Evolutionary conservation across 768 basidiomycete genomes (phyloP).

Genomic region (Phylloporus rhodoxanthus): DNA sequence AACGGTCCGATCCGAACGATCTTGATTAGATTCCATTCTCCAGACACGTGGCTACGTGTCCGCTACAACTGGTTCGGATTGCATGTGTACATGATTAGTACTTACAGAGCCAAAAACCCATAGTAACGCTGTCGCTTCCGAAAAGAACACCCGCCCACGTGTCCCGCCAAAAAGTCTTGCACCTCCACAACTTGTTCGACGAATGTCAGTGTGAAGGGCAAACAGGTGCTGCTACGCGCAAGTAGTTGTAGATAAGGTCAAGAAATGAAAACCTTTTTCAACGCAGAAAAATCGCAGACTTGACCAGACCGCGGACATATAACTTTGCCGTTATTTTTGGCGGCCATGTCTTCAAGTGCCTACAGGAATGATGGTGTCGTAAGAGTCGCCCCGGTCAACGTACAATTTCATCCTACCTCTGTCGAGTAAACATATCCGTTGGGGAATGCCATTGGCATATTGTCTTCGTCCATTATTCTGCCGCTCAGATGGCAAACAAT

Average conservation of each 20-base stretch:
- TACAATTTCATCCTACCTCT: conserved; percentile 52
- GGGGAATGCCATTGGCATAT: conserved; percentile 87
- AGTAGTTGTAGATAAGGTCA: conserved; percentile 31
- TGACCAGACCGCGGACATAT: conserved; percentile 74
- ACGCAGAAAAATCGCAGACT: conserved; percentile 53
- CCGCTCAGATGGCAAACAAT: conserved; percentile 91
- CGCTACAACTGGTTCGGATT: conserved; percentile 10
- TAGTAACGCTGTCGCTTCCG: conserved; percentile 20
- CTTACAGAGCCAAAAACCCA: conserved; percentile 5
- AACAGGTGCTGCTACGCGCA: not conserved
- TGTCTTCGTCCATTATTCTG: conserved; percentile 91
- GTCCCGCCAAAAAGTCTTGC: not conserved
- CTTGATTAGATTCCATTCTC: conserved; percentile 25
- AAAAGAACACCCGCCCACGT: conserved; percentile 11
- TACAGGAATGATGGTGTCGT: conserved; percentile 28
- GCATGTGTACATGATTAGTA: conserved; percentile 8
- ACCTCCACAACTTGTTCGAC: not conserved
- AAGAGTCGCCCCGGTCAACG: conserved; percentile 7
- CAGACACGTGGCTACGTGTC: conserved; percentile 15
- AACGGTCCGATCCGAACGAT: conserved; percentile 9
- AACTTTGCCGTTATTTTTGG: conserved; percentile 72
- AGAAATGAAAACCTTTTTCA: conserved; percentile 90
- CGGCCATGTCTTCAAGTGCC: conserved; percentile 86
- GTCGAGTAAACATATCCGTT: conserved; percentile 91
- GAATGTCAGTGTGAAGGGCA: not conserved